Percentiles rank a stretch among this genome's conserved stretches.
Conservation (phyloP, 768 basidiomycete genomes). For the Rubroboletus pulcherrimus region DNA sequence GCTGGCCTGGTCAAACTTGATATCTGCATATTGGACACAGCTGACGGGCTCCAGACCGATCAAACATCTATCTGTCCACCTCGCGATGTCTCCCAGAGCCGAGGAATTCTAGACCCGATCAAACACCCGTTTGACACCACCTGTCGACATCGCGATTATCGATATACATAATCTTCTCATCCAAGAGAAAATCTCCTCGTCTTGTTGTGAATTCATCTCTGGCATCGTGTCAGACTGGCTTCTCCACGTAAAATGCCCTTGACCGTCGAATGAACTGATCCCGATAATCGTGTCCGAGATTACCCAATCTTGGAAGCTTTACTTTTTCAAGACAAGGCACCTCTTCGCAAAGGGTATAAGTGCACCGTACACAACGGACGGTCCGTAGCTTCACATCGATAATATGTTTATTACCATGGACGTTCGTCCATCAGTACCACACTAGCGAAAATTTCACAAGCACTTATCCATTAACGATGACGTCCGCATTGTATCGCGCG, state of each 20-base stretch:
- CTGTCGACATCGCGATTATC: constrained; percentile 17
- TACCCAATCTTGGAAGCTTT: constrained; percentile 10
- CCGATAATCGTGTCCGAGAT: constrained; percentile 11
- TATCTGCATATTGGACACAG: not conserved
- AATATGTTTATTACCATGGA: constrained; percentile 8
- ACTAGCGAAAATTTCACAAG: not conserved
- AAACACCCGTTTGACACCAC: not conserved
- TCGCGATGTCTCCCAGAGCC: constrained; percentile 11
- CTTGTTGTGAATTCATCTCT: constrained; percentile 2
- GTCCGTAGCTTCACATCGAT: constrained; percentile 2
- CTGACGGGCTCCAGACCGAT: constrained; percentile 1
- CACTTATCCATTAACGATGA: not conserved
- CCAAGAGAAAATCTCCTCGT: constrained; percentile 13
- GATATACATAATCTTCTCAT: constrained; percentile 11
- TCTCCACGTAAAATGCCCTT: constrained; percentile 23
- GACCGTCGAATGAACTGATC: constrained; percentile 1
- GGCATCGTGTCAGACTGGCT: constrained; percentile 6
- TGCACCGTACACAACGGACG: constrained; percentile 13
- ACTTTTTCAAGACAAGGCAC: constrained; percentile 9
- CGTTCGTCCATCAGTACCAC: not conserved
- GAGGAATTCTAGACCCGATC: constrained; percentile 15
- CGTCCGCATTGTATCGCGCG: not conserved
- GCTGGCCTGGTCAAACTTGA: not conserved
- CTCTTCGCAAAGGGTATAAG: constrained; percentile 11
- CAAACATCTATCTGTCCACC: constrained; percentile 1